phyloP scores from a whole-genome alignment of 441 rosid species.

The Populus tomentosa region DNA sequence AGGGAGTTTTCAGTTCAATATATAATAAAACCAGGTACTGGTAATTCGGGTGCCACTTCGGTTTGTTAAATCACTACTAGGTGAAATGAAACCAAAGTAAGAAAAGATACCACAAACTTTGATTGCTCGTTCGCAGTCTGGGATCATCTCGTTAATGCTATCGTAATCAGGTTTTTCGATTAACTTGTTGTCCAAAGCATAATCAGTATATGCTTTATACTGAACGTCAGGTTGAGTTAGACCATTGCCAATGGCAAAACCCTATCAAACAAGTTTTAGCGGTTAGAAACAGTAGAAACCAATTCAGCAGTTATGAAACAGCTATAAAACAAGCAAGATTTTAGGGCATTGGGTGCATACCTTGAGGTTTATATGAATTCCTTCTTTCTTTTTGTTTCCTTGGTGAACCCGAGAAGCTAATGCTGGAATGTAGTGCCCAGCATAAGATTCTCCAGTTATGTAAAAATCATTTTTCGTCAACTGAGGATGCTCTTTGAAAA shows the following conservation, averaged over 20 bases:
- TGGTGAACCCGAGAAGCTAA: conserved; percentile 60
- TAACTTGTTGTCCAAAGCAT: conserved; percentile 53
- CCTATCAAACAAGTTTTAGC: conserved; percentile 5
- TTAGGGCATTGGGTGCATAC: conserved; percentile 18
- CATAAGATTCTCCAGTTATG: conserved; percentile 87
- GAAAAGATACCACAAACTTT: conserved; percentile 49
- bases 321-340: background rate
- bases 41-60: background rate
- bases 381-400: conserved; percentile 74
- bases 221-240: conserved; percentile 67
- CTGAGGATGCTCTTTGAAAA: conserved; percentile 61
- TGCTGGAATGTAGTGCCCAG: conserved; percentile 89
- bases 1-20: background rate
- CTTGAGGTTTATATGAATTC: conserved; percentile 74
- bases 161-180: conserved; percentile 46
- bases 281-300: background rate
- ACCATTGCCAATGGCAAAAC: conserved; percentile 80
- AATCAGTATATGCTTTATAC: conserved; percentile 64
- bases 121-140: conserved; percentile 31
- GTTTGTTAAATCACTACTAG: background rate
- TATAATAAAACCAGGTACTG: no score
- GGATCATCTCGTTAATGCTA: conserved; percentile 32
- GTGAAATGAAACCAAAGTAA: background rate
- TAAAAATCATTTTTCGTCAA: conserved; percentile 60
- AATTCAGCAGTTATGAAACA: background rate